phyloP scores from a whole-genome alignment of 805 yeast genomes.

The Wickerhamomyces rabaulensis region DNA sequence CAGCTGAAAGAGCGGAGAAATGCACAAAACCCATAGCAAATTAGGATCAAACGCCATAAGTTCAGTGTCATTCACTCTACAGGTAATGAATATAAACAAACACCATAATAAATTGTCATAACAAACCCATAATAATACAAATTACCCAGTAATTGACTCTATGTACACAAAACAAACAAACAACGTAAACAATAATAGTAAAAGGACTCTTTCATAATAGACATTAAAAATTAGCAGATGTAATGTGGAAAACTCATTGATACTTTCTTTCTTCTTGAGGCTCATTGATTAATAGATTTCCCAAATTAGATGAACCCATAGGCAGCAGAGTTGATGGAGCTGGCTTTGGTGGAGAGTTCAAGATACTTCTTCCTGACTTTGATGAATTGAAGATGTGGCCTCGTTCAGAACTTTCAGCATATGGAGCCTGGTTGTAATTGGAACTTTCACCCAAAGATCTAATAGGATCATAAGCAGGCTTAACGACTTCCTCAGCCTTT shows the following conservation, averaged over 20 bases:
- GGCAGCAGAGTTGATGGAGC: not conserved
- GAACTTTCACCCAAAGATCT: slow-evolving; percentile 6
- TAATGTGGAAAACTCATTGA: not conserved
- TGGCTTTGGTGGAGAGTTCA: slow-evolving; percentile 4
- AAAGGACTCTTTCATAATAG: not conserved
- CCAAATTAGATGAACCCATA: slow-evolving; percentile 4
- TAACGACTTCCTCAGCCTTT: not conserved
- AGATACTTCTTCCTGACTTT: slow-evolving; percentile 9
- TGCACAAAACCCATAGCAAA: no score
- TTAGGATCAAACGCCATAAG: no score
- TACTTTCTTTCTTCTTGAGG: not conserved
- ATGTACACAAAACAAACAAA: not conserved
- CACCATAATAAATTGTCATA: not conserved
- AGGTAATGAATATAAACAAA: not conserved
- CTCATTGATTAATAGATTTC: slow-evolving; percentile 2
- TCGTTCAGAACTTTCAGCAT: slow-evolving; percentile 13
- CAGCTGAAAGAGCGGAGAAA: not conserved
- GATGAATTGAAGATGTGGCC: not conserved
- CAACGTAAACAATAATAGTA: not conserved
- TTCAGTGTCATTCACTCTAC: no score
- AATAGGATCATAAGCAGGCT: slow-evolving; percentile 3
- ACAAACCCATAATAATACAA: not conserved
- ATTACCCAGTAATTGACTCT: not conserved
- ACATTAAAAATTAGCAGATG: not conserved
- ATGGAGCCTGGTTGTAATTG: slow-evolving; percentile 9